Conservation (phyloP, 2,329 filamentous ascomycete genomes). For the Daldinia sp. region DNA sequence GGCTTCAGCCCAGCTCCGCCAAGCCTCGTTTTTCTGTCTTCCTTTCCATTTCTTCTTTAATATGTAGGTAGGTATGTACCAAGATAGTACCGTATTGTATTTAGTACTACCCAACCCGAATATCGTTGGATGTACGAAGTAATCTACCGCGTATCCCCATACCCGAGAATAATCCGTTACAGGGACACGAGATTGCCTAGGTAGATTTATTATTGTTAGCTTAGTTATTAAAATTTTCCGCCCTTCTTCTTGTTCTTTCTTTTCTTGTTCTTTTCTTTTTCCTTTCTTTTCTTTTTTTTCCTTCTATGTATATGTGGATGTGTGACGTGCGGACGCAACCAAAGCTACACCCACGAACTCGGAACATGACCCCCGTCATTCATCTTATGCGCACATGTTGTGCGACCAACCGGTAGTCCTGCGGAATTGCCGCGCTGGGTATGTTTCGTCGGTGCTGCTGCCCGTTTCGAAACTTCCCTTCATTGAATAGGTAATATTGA, state of each 20-base stretch:
- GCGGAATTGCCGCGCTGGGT: constrained; percentile 35
- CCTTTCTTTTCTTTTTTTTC: too few relatives aligned
- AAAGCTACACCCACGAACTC: constrained; percentile 34
- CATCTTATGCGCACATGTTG: constrained; percentile 34
- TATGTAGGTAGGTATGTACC: not conserved
- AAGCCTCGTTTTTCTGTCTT: constrained; percentile 37
- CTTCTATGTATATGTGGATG: constrained; percentile 6
- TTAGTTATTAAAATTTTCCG: not conserved
- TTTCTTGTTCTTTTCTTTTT: not conserved
- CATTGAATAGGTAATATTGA: not conserved
- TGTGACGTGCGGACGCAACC: constrained; percentile 34
- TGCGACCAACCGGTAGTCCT: constrained; percentile 34
- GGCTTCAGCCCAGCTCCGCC: constrained; percentile 36
- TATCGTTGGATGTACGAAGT: not conserved
- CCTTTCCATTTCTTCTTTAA: not conserved
- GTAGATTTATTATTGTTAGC: not conserved
- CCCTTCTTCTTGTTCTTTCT: not conserved
- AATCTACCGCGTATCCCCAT: not conserved
- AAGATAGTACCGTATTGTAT: not conserved
- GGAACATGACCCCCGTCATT: constrained; percentile 34
- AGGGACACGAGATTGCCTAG: constrained; percentile 22
- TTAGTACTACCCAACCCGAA: too few relatives aligned
- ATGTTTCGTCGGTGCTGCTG: constrained; percentile 32
- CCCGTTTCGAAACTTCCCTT: constrained; percentile 29
- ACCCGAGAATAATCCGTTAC: constrained; percentile 32